Conservation (phyloP, 2,329 filamentous ascomycete genomes). For the Alternaria angustiovoidea region DNA sequence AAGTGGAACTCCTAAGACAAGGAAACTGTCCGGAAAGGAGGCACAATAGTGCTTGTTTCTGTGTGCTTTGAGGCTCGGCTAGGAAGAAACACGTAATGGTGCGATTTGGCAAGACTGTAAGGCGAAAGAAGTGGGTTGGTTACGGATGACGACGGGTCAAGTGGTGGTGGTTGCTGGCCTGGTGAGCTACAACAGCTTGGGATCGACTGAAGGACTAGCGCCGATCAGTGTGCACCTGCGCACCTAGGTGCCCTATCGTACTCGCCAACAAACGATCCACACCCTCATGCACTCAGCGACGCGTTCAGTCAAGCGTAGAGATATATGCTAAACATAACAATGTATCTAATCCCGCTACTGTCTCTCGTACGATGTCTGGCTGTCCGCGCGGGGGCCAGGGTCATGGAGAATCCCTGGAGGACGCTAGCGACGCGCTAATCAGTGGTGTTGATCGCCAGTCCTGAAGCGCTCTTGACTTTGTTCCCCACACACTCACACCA, state of each 20-base stretch:
- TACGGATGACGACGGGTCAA: constrained; percentile 1
- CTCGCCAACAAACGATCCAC: constrained; percentile 8
- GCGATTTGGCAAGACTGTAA: constrained; percentile 9
- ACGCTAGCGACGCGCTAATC: constrained; percentile 24
- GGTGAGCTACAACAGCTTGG: constrained; percentile 7
- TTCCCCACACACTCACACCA: constrained; percentile 18
- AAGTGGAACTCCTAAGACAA: neutral
- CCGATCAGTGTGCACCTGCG: constrained; percentile 6
- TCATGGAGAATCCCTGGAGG: constrained; percentile 20
- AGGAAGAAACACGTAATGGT: neutral
- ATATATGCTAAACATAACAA: constrained; percentile 8
- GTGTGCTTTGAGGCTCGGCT: neutral
- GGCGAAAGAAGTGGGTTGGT: constrained; percentile 10
- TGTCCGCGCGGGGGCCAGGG: constrained; percentile 31
- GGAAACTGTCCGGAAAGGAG: neutral
- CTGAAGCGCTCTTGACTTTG: constrained; percentile 25
- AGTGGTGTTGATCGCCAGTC: constrained; percentile 20
- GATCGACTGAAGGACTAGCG: constrained; percentile 15
- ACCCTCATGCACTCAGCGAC: constrained; percentile 7
- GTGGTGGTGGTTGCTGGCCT: constrained; percentile 10
- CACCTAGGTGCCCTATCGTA: constrained; percentile 8
- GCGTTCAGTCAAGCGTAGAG: constrained; percentile 11
- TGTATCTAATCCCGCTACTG: constrained; percentile 10
- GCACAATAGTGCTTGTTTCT: neutral
- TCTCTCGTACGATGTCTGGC: constrained; percentile 16